phyloP scores from a whole-genome alignment of 1,139 yeast species.

The Pichia kudriavzevii region DNA sequence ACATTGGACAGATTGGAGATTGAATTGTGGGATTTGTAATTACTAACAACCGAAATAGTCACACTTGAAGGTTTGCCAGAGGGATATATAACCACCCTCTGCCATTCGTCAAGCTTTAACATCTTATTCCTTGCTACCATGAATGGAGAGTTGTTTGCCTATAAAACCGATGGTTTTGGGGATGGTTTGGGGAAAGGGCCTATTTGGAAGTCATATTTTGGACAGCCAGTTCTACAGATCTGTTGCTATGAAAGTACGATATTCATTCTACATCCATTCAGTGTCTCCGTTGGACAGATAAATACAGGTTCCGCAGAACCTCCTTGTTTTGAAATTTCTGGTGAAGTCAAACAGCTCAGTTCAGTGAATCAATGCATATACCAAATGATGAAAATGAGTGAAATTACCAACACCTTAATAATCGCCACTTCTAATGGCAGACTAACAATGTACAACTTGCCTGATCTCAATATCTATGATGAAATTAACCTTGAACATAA shows the following conservation, averaged over 20 bases:
- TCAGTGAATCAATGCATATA: too few relatives aligned
- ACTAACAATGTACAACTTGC: constrained; percentile 7
- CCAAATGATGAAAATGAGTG: constrained; percentile 5
- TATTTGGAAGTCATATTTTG: constrained; percentile 1
- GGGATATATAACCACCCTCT: constrained; percentile 1
- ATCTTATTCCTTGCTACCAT: constrained; percentile 4
- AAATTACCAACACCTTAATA: constrained; percentile 4
- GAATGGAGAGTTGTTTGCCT: constrained; percentile 6
- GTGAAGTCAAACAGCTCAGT: too few relatives aligned
- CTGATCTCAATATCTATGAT: constrained; percentile 14
- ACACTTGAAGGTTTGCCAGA: neutral
- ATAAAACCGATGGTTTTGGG: too few relatives aligned
- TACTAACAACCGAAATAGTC: too few relatives aligned
- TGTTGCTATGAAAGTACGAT: constrained; percentile 2
- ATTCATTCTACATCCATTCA: constrained; percentile 5
- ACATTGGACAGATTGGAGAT: too few relatives aligned
- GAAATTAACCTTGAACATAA: constrained; percentile 5
- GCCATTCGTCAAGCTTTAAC: neutral
- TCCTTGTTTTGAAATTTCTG: too few relatives aligned
- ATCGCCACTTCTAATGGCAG: constrained; percentile 4
- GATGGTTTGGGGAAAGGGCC: too few relatives aligned
- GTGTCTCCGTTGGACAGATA: neutral
- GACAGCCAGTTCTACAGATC: constrained; percentile 2
- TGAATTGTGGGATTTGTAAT: too few relatives aligned
- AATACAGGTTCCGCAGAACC: too few relatives aligned